Evolutionary conservation across 352 stramenopile genomes (phyloP).

Genomic region (Phytophthora citricola): DNA sequence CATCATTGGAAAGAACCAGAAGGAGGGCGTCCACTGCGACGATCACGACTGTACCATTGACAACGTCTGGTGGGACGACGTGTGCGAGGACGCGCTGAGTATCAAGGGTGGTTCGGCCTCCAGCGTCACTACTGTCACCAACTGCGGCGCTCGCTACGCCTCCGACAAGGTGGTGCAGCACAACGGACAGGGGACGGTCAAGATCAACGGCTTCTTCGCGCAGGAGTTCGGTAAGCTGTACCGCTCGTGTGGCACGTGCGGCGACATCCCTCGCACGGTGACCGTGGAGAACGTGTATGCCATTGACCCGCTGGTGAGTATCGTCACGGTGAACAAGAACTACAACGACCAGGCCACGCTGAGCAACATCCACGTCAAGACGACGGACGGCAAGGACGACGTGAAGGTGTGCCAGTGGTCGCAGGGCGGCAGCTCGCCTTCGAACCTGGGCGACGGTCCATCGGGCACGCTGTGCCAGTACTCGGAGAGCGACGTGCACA

Average conservation of each 20-base stretch:
- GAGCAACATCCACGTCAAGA: slow-evolving; percentile 40
- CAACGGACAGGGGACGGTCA: slow-evolving; percentile 5
- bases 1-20: slow-evolving; percentile 30
- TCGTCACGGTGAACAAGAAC: slow-evolving; percentile 55
- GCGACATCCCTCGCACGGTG: slow-evolving; percentile 34
- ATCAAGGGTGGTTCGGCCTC: slow-evolving; percentile 43
- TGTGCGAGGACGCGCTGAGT: slow-evolving; percentile 24
- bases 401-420: slow-evolving; percentile 39
- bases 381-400: slow-evolving; percentile 11
- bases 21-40: slow-evolving; percentile 21
- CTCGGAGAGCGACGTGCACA: slow-evolving; percentile 26
- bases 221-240: slow-evolving; percentile 27
- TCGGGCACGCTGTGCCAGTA: slow-evolving; percentile 26
- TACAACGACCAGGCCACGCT: slow-evolving; percentile 44
- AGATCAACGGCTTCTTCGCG: slow-evolving; percentile 9
- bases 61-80: slow-evolving; percentile 30
- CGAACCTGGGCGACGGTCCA: slow-evolving; percentile 29
- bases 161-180: slow-evolving; percentile 44
- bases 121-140: slow-evolving; percentile 31
- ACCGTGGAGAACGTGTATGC: slow-evolving; percentile 40
- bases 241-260: slow-evolving; percentile 42
- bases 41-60: background rate
- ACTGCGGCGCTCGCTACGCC: slow-evolving; percentile 39
- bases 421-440: slow-evolving; percentile 23
- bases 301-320: slow-evolving; percentile 36